Evolutionary conservation across 208 protist species (phyloP), one percentile per base, ranked within the genome.

Genomic region (Acanthamoeba quina): DNA sequence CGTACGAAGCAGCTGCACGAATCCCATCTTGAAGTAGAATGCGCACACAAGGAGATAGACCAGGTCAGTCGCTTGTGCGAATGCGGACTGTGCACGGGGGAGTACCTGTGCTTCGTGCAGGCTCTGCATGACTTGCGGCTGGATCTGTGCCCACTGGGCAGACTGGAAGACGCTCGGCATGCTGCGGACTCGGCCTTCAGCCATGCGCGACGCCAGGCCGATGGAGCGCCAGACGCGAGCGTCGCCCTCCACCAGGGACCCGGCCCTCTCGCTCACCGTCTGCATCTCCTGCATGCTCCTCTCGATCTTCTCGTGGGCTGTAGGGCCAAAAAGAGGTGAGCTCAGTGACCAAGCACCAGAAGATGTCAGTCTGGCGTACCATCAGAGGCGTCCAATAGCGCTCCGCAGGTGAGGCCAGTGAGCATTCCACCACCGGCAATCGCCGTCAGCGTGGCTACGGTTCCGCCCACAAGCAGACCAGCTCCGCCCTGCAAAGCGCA

Each of bases 251-350:
- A 88, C 52, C 44, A 88, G 29, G 3, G 78, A 88, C 49, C 78
- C 78, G 24, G 78, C 78, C 26, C 34, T 29, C 11, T 64, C 29
- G 52, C 54, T 88, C 11, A 88, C 52, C 11, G 78, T 44, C 5
- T 62, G 52, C 78, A 88, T 64, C n/a, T 88, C 78, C 26, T 88
- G 78, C 78, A 88, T 88, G 7, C 78, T 26, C 49, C 31, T 34
- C 78, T 88, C 78, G 34, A 88, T 64, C 78, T 62, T 88, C 54
- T 88, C 78, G 49, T 88, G 78, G 21, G 78, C 76, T 85, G 76
- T 13, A 1, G 17, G 24, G 31, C 9, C 37, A 58, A 5, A n/a
- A 5, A 34, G 19, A 13, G 13, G 24, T 29, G 31, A 54, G 44
- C 4, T 19, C 37, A 26, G 37, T 2, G 6, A 37, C 26, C 19